Evolutionary conservation across 2,329 filamentous ascomycete genomes (phyloP).

Genomic region (Penicillium oxalicum): DNA sequence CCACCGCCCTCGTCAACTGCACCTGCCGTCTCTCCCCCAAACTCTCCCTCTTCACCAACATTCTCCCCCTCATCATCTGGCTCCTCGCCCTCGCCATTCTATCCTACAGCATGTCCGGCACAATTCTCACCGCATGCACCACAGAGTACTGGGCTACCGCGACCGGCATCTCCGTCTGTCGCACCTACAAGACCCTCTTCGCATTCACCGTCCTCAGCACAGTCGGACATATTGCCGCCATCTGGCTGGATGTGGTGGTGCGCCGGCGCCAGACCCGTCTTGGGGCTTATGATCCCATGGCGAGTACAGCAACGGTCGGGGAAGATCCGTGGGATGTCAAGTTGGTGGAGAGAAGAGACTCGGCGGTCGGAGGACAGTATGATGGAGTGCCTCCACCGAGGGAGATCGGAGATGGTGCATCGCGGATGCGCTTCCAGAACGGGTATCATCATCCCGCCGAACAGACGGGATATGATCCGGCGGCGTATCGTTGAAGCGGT

Average conservation of each 20-base stretch:
- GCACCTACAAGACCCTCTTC: constrained; percentile 56
- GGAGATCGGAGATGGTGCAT: constrained; percentile 13
- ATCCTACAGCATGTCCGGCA: constrained; percentile 49
- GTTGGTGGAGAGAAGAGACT: constrained; percentile 22
- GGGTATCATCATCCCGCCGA: constrained; percentile 22
- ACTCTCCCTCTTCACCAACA: constrained; percentile 48
- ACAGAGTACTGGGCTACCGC: constrained; percentile 48
- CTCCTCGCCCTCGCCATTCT: constrained; percentile 47
- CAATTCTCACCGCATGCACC: constrained; percentile 48
- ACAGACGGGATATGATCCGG: constrained; percentile 34
- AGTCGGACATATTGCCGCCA: constrained; percentile 43
- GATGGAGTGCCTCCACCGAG: constrained; percentile 13
- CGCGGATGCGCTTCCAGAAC: constrained; percentile 18
- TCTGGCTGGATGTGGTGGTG: constrained; percentile 49
- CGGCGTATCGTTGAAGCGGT: constrained; percentile 24
- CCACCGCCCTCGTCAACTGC: constrained; percentile 49
- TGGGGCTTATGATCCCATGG: constrained; percentile 47
- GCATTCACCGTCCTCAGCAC: constrained; percentile 47
- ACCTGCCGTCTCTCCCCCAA: constrained; percentile 48
- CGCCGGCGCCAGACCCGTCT: constrained; percentile 39
- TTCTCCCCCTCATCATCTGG: constrained; percentile 48
- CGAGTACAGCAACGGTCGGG: constrained; percentile 23
- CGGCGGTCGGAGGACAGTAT: constrained; percentile 7
- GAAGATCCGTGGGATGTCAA: constrained; percentile 32
- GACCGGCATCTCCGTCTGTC: constrained; percentile 51